Conservation (phyloP, 352 stramenopile genomes). For the Phytophthora constricta region DNA sequence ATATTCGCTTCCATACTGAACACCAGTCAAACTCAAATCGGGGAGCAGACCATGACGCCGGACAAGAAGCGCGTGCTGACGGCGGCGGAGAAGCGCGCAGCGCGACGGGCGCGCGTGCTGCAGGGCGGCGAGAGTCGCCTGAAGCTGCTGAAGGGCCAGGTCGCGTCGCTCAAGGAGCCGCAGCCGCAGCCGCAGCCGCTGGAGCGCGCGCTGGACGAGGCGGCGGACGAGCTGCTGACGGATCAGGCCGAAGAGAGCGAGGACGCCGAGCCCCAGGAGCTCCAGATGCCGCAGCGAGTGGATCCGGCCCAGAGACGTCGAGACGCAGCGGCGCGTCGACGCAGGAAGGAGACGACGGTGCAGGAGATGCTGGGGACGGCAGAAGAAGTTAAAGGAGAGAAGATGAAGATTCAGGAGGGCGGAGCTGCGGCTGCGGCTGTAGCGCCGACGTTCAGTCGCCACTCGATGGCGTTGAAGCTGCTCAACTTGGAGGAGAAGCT, state of each 20-base stretch:
- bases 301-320: constrained; percentile 71
- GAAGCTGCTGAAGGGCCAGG: constrained; percentile 72
- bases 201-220: constrained; percentile 50
- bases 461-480: constrained; percentile 60
- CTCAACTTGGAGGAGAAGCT: constrained; percentile 63
- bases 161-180: constrained; percentile 58
- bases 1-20: no score
- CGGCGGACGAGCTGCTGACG: constrained; percentile 52
- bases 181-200: constrained; percentile 38
- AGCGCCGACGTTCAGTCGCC: constrained; percentile 55
- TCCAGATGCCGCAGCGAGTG: constrained; percentile 56
- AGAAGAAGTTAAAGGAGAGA: neutral
- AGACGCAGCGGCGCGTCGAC: constrained; percentile 65
- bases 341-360: constrained; percentile 66
- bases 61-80: constrained; percentile 19
- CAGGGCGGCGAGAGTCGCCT: constrained; percentile 63
- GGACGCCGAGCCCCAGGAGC: constrained; percentile 10
- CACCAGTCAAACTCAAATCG: no score
- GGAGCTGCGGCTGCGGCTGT: neutral
- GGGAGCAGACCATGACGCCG: no score
- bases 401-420: constrained; percentile 4
- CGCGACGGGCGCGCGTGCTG: constrained; percentile 69
- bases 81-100: constrained; percentile 71
- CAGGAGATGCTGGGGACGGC: constrained; percentile 50
- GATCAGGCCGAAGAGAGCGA: neutral